Evolutionary conservation across 805 yeast genomes (phyloP).

Genomic region (Barnettozyma pratensis): DNA sequence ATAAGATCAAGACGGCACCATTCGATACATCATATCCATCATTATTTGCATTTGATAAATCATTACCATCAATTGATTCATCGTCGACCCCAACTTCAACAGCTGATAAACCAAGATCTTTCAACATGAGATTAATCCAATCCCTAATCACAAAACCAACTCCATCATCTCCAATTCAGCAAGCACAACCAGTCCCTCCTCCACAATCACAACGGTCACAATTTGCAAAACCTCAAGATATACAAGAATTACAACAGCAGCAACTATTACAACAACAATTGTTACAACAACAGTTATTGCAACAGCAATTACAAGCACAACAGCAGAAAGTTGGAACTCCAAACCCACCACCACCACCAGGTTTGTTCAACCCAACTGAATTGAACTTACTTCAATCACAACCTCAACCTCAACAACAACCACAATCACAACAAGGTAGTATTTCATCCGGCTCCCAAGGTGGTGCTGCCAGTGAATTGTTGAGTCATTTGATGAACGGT

Average conservation of each 20-base stretch:
- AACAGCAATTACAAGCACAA: slow-evolving; percentile 18
- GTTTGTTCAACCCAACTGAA: slow-evolving; percentile 38
- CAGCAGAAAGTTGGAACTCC: slow-evolving; percentile 4
- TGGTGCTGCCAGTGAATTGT: slow-evolving; percentile 70
- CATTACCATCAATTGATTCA: not conserved
- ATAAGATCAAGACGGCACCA: slow-evolving; percentile 32
- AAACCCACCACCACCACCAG: slow-evolving; percentile 67
- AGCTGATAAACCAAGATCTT: slow-evolving; percentile 24
- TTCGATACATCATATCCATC: slow-evolving; percentile 34
- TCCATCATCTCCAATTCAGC: slow-evolving; percentile 8
- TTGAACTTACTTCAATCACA: slow-evolving; percentile 16
- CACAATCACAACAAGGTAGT: slow-evolving; percentile 8
- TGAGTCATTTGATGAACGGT: slow-evolving; percentile 82
- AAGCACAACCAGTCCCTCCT: slow-evolving; percentile 21
- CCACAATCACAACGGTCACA: slow-evolving; percentile 28
- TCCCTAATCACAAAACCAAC: slow-evolving; percentile 31
- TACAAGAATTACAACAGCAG: slow-evolving; percentile 12
- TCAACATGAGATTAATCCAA: slow-evolving; percentile 30
- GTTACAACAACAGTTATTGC: slow-evolving; percentile 24
- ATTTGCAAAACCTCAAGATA: slow-evolving; percentile 24
- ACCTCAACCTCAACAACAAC: slow-evolving; percentile 13
- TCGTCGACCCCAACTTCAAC: slow-evolving; percentile 4
- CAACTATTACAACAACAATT: slow-evolving; percentile 34
- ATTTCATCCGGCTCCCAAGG: slow-evolving; percentile 8
- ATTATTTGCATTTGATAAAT: slow-evolving; percentile 40